These are phyloP conservation scores for Calonectria naviculata DNA, from an alignment of 2,329 filamentous ascomycete species.

Conservation along the genomic window DNA sequence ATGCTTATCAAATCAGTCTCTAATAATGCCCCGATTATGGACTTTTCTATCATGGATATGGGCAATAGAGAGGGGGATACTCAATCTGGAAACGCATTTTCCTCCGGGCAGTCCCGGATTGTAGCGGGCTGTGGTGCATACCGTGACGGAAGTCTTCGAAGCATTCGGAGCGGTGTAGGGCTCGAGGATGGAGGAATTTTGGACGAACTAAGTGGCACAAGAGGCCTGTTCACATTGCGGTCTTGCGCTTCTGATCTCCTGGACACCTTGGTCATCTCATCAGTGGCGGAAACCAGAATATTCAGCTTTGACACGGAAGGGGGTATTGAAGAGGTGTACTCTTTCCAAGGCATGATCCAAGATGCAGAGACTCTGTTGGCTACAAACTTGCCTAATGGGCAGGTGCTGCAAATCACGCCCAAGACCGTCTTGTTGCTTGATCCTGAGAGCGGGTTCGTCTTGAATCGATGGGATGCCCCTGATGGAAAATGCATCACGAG, in stretches of 20 bases:
- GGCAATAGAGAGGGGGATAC: constrained; percentile 84
- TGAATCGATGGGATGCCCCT: constrained; percentile 68
- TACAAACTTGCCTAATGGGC: constrained; percentile 70
- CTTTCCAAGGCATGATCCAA: constrained; percentile 78
- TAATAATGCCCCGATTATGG: constrained; percentile 92
- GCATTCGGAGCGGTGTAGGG: constrained; percentile 92
- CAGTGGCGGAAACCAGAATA: constrained; percentile 84
- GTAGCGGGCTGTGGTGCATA: constrained; percentile 94
- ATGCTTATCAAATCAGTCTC: constrained; percentile 74
- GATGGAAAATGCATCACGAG: constrained; percentile 74
- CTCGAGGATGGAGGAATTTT: constrained; percentile 88
- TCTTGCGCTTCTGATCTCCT: constrained; percentile 59
- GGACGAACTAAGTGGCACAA: constrained; percentile 80
- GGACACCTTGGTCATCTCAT: constrained; percentile 84
- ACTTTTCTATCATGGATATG: constrained; percentile 97
- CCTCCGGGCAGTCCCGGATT: constrained; percentile 92
- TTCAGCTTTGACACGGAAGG: constrained; percentile 81
- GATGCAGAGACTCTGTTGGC: constrained; percentile 78
- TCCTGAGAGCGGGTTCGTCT: constrained; percentile 63
- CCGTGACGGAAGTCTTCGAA: constrained; percentile 87
- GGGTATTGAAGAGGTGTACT: constrained; percentile 87
- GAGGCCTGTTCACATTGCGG: constrained; percentile 77
- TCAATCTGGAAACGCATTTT: constrained; percentile 85
- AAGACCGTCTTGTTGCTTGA: constrained; percentile 72
- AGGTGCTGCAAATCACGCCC: constrained; percentile 82